Evolutionary conservation across 1,284 basidiomycete genomes (phyloP).

Genomic region (Acaromyces ingoldii): DNA sequence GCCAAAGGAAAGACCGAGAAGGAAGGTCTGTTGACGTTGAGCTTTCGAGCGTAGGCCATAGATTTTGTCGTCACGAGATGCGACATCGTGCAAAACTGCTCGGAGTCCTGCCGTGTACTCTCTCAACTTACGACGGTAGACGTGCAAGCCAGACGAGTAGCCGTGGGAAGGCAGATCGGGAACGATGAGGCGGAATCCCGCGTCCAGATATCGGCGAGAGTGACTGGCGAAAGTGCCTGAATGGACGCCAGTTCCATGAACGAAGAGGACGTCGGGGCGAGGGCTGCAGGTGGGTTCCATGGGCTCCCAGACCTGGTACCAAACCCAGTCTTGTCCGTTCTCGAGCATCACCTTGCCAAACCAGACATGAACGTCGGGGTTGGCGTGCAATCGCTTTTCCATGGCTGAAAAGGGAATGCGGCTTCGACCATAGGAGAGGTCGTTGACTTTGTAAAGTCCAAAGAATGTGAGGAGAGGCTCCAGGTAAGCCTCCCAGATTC

Average conservation of each 20-base stretch:
- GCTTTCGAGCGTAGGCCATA: constrained; percentile 15
- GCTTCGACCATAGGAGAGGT: constrained; percentile 37
- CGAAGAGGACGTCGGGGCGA: constrained; percentile 38
- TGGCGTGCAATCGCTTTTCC: constrained; percentile 44
- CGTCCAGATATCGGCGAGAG: constrained; percentile 43
- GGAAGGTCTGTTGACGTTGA: constrained; percentile 35
- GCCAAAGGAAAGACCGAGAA: constrained; percentile 46
- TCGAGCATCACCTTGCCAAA: constrained; percentile 40
- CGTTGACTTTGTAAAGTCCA: constrained; percentile 28
- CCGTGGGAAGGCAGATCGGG: constrained; percentile 46
- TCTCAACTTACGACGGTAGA: constrained; percentile 30
- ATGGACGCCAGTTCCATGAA: constrained; percentile 46
- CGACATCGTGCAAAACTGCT: constrained; percentile 40
- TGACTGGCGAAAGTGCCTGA: constrained; percentile 43
- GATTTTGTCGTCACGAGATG: constrained; percentile 22
- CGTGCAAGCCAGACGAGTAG: constrained; percentile 43
- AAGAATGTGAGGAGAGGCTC: constrained; percentile 23
- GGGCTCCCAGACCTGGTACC: constrained; percentile 49
- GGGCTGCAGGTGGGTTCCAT: constrained; percentile 25
- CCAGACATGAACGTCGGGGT: constrained; percentile 34
- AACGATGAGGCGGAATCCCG: constrained; percentile 42
- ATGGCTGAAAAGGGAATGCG: constrained; percentile 39
- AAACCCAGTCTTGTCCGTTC: constrained; percentile 43
- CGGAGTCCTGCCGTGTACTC: constrained; percentile 34
- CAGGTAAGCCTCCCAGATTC: constrained; percentile 39